A percentile compares a stretch with the other conserved stretches of the same genome.
phyloP scores from a whole-genome alignment of 2,329 filamentous ascomycete genomes.

The Ophiostoma pallidulum region DNA sequence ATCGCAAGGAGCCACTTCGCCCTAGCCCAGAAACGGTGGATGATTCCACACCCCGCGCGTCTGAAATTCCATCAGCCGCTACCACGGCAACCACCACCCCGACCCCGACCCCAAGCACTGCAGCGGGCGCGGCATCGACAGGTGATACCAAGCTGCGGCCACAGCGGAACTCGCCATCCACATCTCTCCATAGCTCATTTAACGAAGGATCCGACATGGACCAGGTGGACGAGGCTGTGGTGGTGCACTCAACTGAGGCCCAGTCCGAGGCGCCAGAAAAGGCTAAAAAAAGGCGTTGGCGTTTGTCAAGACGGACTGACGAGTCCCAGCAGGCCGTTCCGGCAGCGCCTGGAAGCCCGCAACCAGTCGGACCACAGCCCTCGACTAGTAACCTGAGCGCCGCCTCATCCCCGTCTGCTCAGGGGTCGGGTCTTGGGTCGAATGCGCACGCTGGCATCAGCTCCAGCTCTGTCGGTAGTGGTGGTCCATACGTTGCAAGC shows the following conservation, averaged over 20 bases:
- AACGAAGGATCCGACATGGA: conserved; percentile 80
- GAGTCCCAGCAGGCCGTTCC: conserved; percentile 27
- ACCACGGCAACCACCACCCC: conserved; percentile 10
- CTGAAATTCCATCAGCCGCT: conserved; percentile 32
- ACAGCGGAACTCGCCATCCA: conserved; percentile 57
- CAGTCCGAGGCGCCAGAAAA: conserved; percentile 39
- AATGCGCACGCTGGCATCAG: conserved; percentile 57
- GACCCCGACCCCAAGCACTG: conserved; percentile 20
- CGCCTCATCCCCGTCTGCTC: conserved; percentile 26
- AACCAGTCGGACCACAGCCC: neutral
- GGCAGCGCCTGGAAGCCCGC: neutral
- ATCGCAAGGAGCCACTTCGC: neutral
- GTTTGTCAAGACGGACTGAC: conserved; percentile 59
- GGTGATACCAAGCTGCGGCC: conserved; percentile 41
- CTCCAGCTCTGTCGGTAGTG: conserved; percentile 59
- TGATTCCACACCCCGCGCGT: conserved; percentile 37
- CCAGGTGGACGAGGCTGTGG: conserved; percentile 50
- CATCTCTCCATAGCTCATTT: conserved; percentile 65
- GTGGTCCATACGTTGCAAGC: conserved; percentile 22
- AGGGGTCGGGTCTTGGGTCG: conserved; percentile 40
- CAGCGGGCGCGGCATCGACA: neutral
- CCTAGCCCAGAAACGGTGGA: conserved; percentile 20
- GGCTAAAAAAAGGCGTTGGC: conserved; percentile 62
- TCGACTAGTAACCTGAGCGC: conserved; percentile 11
- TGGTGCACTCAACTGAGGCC: conserved; percentile 10